phyloP scores from a whole-genome alignment of 1,139 yeast species.

The Blastobotrys arbuscula region DNA sequence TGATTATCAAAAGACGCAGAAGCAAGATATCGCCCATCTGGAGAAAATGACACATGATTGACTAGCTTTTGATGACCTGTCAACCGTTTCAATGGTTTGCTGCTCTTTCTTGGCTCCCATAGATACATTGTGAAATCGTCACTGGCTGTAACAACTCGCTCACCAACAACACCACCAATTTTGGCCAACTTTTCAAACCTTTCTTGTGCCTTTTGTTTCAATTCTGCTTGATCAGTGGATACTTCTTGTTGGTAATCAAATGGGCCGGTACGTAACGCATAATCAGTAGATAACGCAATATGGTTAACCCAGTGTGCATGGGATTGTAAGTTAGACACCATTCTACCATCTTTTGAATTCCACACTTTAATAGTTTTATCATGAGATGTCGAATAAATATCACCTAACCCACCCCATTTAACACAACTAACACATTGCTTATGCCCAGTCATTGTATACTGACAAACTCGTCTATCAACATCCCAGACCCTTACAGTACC shows the following conservation, averaged over 20 bases:
- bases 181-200: constrained; percentile 77
- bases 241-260: constrained; percentile 49
- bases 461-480: constrained; percentile 60
- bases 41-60: constrained; percentile 92
- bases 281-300: constrained; percentile 84
- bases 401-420: constrained; percentile 90
- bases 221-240: constrained; percentile 44
- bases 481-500: constrained; percentile 92
- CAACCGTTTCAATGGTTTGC: constrained; percentile 85
- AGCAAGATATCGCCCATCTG: constrained; percentile 87
- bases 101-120: constrained; percentile 83
- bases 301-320: constrained; percentile 99
- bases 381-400: constrained; percentile 86
- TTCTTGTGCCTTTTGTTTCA: constrained; percentile 52
- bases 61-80: constrained; percentile 97
- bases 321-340: constrained; percentile 71
- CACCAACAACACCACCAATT: constrained; percentile 61
- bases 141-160: constrained; percentile 87
- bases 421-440: constrained; percentile 87
- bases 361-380: constrained; percentile 92
- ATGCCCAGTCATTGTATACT: constrained; percentile 79
- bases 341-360: constrained; percentile 77
- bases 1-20: constrained; percentile 95
- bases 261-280: constrained; percentile 78
- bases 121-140: constrained; percentile 97